Conservation (phyloP, 192 early-diverging fungal species). For the Entomortierella chlamydospora region DNA sequence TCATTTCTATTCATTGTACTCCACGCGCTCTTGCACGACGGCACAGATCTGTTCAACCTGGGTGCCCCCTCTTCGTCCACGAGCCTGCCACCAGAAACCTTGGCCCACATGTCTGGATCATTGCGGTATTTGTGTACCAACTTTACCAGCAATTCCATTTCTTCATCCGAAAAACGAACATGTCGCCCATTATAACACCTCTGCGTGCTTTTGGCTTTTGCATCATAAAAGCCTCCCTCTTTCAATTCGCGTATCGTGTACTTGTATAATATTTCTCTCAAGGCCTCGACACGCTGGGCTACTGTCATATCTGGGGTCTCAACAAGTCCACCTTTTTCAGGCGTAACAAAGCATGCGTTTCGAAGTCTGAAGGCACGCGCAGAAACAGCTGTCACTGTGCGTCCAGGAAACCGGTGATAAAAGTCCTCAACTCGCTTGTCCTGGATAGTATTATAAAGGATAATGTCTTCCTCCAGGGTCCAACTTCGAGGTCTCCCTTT, state of each 20-base stretch:
- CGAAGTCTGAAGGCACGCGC: neutral
- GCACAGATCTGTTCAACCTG: neutral
- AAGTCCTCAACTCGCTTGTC: neutral
- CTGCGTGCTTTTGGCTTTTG: no score
- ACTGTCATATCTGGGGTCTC: no score
- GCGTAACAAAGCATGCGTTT: neutral
- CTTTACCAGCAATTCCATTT: neutral
- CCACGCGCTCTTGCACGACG: slow-evolving; percentile 10
- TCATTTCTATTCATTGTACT: neutral
- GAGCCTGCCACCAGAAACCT: neutral
- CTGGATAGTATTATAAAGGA: neutral
- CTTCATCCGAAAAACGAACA: neutral
- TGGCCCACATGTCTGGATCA: neutral
- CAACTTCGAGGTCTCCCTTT: no score
- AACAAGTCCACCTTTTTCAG: neutral
- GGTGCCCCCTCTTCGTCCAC: neutral
- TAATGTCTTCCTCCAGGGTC: slow-evolving; percentile 5
- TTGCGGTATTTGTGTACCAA: neutral
- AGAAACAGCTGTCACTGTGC: neutral
- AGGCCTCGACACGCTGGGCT: no score
- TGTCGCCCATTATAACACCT: no score
- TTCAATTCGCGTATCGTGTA: neutral
- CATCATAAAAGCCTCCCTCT: neutral
- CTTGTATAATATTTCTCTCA: no score
- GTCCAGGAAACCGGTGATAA: neutral